Evolutionary conservation across 129 eudicot genomes (phyloP), one percentile per base, ranked within the genome.

Genomic region (Cynara cardunculus): DNA sequence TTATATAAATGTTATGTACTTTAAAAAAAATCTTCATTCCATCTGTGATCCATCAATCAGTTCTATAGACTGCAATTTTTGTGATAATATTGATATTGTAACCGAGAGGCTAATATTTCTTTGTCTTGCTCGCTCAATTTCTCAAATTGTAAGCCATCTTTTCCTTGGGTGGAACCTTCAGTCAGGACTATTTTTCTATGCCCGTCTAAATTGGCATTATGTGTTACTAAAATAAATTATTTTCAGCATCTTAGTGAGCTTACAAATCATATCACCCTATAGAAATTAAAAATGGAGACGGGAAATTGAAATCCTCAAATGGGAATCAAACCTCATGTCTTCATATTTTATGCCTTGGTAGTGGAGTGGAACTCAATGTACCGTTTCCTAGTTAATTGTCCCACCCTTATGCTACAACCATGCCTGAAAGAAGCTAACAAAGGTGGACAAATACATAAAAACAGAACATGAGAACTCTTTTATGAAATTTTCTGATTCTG

Each of bases 331-430:
- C 46, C 53, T 26, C 49, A 21, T 68, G 49, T 27, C 69, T 69
- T n/a, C 46, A 69, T 70, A 14, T 79, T 70, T 79, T 49, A 35
- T 32, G 75, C 68, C 14, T 70, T 25, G 30, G 25, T 69, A 70
- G 65, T 46, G 69, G 68, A 69, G 49, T 67, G 72, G 74, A 68
- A 78, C 69, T 68, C 32, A 27, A 12, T 28, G 21, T 77, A 14
- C 3, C 25, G 53, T 76, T 61, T 34, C 72, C 16, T 31, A 26
- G 49, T 78, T 79, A 46, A 44, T 49, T 19, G 66, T 19, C n/a
- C 25, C 66, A 59, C 25, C n/a, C 66, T 59, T 59, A 59, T n/a
- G 2, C 66, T 59, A 59, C 66, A 59, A n/a, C 25, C 66, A 24
- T 77, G 74, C 37, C 39, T 34, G 21, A 35, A 66, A 34, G 73